Evolutionary conservation across 805 yeast genomes (phyloP), one percentile per base, ranked within the genome.

Genomic region (Hanseniaspora mollemarum): DNA sequence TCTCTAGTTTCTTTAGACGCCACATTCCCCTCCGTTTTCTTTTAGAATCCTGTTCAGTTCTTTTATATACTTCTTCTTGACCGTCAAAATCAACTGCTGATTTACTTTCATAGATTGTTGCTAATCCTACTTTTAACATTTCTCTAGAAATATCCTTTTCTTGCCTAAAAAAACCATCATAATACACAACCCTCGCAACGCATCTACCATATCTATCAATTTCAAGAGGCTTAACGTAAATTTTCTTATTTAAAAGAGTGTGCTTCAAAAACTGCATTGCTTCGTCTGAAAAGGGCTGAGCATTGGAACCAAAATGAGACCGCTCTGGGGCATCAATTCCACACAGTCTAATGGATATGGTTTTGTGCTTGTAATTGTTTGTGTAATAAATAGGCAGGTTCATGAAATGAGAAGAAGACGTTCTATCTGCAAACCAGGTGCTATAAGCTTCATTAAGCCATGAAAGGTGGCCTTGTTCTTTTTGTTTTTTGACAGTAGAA

Each of bases 301-400:
- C 83, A 0, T 94, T 87, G 54, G 83, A 83, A 0, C 98, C 98
- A 65, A 86, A 92, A 68, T 92, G 96, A 1, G 94, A 76, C 39
- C 94, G 70, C 61, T 92, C 98, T 1, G 98, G 98, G 0, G 98
- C 98, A 71, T 92, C 98, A 15, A 90, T 81, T 0, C 96, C 98
- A 65, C 92, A 83, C 19, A 92, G 67, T 43, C 98, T 71, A 4
- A 92, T 76, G 64, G 82, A 80, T 33, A 92, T 68, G 0, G 98
- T 92, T 56, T 64, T 60, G 10, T 62, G 46, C 25, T 55, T 62
- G 33, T 67, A 54, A 49, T 59, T 64, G 26, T 63, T 64, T 49
- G 58, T 62, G 40, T 55, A 59, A 2, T 59, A 58, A 1, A 60
- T 60, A 3, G 55, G 55, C 33, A 66, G 49, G 31, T 54, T 53